Evolutionary conservation across 345 rosid species (phyloP).

Genomic region (Syzygium jambos): DNA sequence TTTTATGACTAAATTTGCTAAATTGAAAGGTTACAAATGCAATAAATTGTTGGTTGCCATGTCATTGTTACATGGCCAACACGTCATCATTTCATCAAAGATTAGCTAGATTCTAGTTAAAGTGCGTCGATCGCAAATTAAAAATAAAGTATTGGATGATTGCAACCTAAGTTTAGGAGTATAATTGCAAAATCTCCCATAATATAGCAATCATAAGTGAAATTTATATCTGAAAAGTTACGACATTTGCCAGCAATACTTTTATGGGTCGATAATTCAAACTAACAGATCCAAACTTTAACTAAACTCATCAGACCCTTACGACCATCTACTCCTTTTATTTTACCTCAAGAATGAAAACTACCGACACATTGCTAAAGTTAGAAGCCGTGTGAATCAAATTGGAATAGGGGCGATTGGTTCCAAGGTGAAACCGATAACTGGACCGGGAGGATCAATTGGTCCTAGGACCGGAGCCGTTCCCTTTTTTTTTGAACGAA

Average conservation of each 20-base stretch:
- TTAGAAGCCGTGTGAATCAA: background rate
- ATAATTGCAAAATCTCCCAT: background rate
- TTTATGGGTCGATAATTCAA: background rate
- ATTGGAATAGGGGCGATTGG: background rate
- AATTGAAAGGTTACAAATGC: no score
- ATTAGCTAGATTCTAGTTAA: background rate
- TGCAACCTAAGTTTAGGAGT: background rate
- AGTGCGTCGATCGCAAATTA: background rate
- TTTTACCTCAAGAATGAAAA: background rate
- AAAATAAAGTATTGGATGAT: background rate
- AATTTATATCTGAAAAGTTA: background rate
- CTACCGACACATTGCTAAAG: background rate
- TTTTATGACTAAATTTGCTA: no score
- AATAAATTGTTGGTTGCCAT: background rate
- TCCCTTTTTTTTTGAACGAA: background rate
- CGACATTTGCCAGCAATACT: background rate
- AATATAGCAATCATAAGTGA: background rate
- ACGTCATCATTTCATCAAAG: fast-evolving
- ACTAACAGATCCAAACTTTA: background rate
- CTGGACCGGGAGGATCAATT: no score
- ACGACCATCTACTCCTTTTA: background rate
- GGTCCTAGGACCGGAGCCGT: no score
- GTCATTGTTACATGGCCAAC: background rate
- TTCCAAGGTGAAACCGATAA: no score
- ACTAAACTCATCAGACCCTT: background rate